Base-by-base conservation (phyloP, 139 green algal genomes). In the Nannochloris sp. region DNA sequence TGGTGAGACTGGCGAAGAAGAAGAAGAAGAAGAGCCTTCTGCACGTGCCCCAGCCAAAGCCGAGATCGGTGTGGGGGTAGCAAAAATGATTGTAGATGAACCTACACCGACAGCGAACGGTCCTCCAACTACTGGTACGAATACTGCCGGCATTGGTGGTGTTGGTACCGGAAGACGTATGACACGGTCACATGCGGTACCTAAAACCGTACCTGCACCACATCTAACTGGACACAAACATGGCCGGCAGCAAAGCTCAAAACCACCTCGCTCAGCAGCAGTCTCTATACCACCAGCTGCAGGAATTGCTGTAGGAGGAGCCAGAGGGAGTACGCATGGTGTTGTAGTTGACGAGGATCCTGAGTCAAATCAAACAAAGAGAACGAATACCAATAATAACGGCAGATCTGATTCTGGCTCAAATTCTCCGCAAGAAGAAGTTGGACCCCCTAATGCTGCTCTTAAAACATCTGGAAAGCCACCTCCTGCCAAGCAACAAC, bases 321-420 rank as follows among this genome's bases (percentile, higher is more conserved):
- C 12, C 31, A 3, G n/a, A 59, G 60, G 36, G 44, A 1, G 60
- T 46, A 25, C 68, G 68, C 2, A 34, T 70, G 25, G 68, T n/a
- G n/a, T n/a, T n/a, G n/a, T n/a, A n/a, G n/a, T n/a, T n/a, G n/a
- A n/a, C n/a, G n/a, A n/a, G n/a, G n/a, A n/a, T n/a, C n/a, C n/a
- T n/a, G n/a, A n/a, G n/a, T n/a, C n/a, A n/a, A n/a, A n/a, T n/a
- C n/a, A n/a, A n/a, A 62, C 30, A 78, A 78, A 61, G 34, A 23
- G 12, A 46, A 5, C 8, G n/a, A n/a, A n/a, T n/a, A n/a, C n/a
- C n/a, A n/a, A n/a, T n/a, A n/a, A n/a, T 1, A 54, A 8, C 8
- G 63, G 37, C 1, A 76, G 79, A 54, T 79, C 68, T 6, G 75
- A 83, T 56, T 75, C 60, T 23, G 79, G 79, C 15, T 78, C 63